A percentile compares a stretch with the other conserved stretches of the same genome.
Conservation (phyloP, 2,329 filamentous ascomycete genomes). For the Cladosporium sp. region DNA sequence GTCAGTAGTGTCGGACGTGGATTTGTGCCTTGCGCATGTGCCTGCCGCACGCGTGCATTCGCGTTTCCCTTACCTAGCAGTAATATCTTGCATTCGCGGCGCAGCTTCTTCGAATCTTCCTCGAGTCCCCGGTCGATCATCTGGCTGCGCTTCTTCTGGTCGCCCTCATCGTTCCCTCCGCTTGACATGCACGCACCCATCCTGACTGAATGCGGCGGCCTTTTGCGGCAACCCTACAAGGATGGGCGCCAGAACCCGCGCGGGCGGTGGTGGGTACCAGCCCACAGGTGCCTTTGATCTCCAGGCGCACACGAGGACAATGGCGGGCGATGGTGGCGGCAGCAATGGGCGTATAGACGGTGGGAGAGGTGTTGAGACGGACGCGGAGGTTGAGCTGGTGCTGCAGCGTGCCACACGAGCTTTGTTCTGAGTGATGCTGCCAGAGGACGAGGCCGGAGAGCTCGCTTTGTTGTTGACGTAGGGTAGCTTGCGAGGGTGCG, state of each 20-base stretch:
- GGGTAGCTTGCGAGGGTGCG: slow-evolving; percentile 9
- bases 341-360: slow-evolving; percentile 6
- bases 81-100: slow-evolving; percentile 98
- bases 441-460: background rate
- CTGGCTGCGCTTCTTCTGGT: slow-evolving; percentile 94
- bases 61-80: slow-evolving; percentile 68
- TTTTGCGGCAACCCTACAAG: slow-evolving; percentile 26
- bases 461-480: slow-evolving; percentile 3
- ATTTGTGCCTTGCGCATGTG: background rate
- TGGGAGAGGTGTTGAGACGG: background rate
- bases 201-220: slow-evolving; percentile 22
- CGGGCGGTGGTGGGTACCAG: slow-evolving; percentile 12
- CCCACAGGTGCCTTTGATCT: slow-evolving; percentile 6
- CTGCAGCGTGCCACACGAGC: slow-evolving; percentile 2
- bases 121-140: slow-evolving; percentile 91
- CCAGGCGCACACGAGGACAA: slow-evolving; percentile 7
- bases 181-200: slow-evolving; percentile 97
- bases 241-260: slow-evolving; percentile 21
- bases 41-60: background rate
- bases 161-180: slow-evolving; percentile 75
- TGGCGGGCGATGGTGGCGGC: background rate
- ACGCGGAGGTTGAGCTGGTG: background rate
- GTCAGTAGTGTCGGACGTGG: slow-evolving; percentile 15
- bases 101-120: slow-evolving; percentile 87
- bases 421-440: slow-evolving; percentile 1